Evolutionary conservation across 2,329 filamentous ascomycete genomes (phyloP).

Genomic region (Claviceps sp.): DNA sequence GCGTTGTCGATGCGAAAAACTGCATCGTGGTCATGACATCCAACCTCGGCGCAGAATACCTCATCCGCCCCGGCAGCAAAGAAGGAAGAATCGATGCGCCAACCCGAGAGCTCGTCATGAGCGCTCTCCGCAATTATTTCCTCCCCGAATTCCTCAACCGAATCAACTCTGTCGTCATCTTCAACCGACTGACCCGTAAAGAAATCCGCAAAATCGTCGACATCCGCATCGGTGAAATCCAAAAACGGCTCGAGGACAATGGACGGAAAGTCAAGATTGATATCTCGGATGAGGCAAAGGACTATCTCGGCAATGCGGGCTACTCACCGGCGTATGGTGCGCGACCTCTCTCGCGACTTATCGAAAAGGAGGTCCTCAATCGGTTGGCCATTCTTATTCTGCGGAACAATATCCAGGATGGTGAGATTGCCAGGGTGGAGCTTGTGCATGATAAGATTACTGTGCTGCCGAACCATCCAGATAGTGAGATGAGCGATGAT

Average conservation of each 20-base stretch:
- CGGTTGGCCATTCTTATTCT: conserved; percentile 83
- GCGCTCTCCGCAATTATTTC: conserved; percentile 86
- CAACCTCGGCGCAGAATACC: conserved; percentile 87
- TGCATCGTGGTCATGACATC: conserved; percentile 99
- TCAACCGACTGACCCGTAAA: conserved; percentile 80
- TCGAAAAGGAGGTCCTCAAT: conserved; percentile 96
- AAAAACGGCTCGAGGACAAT: conserved; percentile 78
- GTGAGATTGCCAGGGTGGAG: conserved; percentile 68
- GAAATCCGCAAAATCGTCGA: conserved; percentile 97
- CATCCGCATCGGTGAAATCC: conserved; percentile 73
- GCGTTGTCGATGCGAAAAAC: conserved; percentile 89
- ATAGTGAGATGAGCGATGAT: conserved; percentile 48
- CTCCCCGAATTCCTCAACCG: conserved; percentile 97
- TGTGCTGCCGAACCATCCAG: conserved; percentile 69
- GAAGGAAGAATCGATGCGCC: conserved; percentile 78
- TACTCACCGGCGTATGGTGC: conserved; percentile 96
- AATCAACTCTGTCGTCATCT: conserved; percentile 92
- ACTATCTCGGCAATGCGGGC: conserved; percentile 81
- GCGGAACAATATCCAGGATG: conserved; percentile 70
- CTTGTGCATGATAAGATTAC: conserved; percentile 67
- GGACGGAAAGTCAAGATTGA: conserved; percentile 73
- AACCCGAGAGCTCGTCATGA: conserved; percentile 83
- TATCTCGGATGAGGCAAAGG: conserved; percentile 75
- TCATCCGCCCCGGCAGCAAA: conserved; percentile 62
- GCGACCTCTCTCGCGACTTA: conserved; percentile 72